Base-by-base conservation (phyloP, 2,329 filamentous ascomycete species). In the Nectriaceae sp. region DNA sequence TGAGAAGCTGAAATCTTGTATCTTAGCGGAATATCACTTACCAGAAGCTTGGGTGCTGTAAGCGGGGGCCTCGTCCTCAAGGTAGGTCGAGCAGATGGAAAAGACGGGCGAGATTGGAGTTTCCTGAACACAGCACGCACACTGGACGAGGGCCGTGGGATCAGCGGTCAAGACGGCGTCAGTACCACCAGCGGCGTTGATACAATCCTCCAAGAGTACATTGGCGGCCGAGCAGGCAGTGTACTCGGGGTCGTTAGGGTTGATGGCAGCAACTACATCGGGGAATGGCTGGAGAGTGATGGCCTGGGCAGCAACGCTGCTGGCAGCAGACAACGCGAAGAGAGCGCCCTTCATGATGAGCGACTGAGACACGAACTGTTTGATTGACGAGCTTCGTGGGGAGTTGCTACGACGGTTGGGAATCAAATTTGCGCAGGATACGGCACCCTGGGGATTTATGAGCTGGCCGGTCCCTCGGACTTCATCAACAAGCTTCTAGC, bases 1-100 rank as follows among this genome's bases (percentile, higher is more conserved):
- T 66, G 58, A 26, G 59, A 52, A 33, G 57, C 57, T 38, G 64
- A 52, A 16, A 55, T 47, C 4, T 50, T 48, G 38, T 57, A 45
- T n/a, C 48, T 43, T 18, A 59, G 44, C 18, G 50, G 57, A 39
- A 5, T 18, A 6, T 21, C 5, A 45, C 54, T 47, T 44, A 68
- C 66, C 61, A 22, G 59, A 53, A 33, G 57, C 57, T 39, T 65
- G 51, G 11, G 56, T 47, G 6, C 50, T 50, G 40, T 58, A 46
- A 15, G 49, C 43, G 20, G 60, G 47, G 19, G 52, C 57, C 44
- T 64, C 61, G 2, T 55, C 50, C 11, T 47, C 40, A 20, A 69
- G 50, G 45, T 67, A 68, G 31, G 40, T 46, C 19, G 65, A 62
- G 54, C 66, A 69, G 42, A 42, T 55, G 3, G 61, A 63, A 52